These are phyloP conservation scores for Solanum pinnatisectum DNA, from an alignment of 257 asterid genomes.

Conservation along the genomic window DNA sequence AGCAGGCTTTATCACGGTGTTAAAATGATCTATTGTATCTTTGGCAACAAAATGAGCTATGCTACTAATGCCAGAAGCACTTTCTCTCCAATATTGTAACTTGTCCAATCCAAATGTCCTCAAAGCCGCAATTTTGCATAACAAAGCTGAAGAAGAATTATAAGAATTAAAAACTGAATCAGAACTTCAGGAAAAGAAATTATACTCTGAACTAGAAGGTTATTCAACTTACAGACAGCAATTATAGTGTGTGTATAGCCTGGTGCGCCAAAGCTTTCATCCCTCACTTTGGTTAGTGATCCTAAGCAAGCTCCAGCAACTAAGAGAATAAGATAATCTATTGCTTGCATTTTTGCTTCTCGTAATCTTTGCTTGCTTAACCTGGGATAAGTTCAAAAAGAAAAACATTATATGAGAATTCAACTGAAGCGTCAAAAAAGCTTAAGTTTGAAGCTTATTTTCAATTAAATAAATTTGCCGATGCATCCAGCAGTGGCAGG, in stretches of 20 bases:
- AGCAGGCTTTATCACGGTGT: constrained; percentile 71
- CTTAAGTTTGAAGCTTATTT: not conserved
- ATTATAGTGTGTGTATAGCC: constrained; percentile 80
- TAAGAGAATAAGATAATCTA: constrained; percentile 70
- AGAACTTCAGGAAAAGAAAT: not conserved
- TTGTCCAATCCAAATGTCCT: constrained; percentile 86
- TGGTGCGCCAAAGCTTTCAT: constrained; percentile 72
- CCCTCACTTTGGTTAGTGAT: constrained; percentile 52
- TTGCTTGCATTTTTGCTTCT: constrained; percentile 78
- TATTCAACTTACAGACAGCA: constrained; percentile 69
- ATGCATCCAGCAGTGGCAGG: not conserved
- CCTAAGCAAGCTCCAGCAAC: constrained; percentile 98
- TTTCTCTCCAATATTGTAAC: constrained; percentile 86
- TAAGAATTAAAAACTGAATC: not conserved
- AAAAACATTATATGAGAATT: not conserved
- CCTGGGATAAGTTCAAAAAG: constrained; percentile 25
- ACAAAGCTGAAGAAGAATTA: constrained; percentile 55
- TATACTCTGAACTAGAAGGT: not conserved
- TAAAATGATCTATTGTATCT: constrained; percentile 83
- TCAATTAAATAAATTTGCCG: not conserved
- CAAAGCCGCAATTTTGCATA: constrained; percentile 87
- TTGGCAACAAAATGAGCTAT: constrained; percentile 82
- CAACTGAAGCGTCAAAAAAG: not conserved
- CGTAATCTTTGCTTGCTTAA: constrained; percentile 76
- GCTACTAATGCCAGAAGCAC: constrained; percentile 92